Percentiles rank a stretch among this genome's conserved stretches.
Evolutionary conservation across 768 basidiomycete species (phyloP).

Genomic region (Suillus fuscotomentosus): DNA sequence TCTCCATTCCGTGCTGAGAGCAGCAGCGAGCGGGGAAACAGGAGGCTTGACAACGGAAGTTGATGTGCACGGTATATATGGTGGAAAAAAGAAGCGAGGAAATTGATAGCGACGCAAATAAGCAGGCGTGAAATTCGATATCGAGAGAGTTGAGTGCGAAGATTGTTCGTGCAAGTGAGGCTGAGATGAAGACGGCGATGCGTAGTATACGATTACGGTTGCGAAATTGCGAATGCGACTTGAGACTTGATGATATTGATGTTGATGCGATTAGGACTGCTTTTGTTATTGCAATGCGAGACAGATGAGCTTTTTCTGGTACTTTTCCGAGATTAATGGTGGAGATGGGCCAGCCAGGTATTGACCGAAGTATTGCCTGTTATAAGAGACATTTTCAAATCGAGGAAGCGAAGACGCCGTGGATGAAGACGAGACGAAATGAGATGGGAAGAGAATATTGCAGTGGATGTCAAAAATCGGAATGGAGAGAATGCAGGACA

Average conservation of each 20-base stretch:
- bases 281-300: constrained; percentile 1
- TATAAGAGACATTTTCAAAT: constrained; percentile 25
- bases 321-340: constrained; percentile 30
- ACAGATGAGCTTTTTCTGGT: constrained; percentile 4
- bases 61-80: constrained; percentile 8
- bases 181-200: constrained; percentile 24
- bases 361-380: constrained; percentile 15
- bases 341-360: constrained; percentile 25
- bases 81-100: constrained; percentile 1
- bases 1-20: constrained; percentile 19
- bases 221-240: constrained; percentile 19
- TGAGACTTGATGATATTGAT: constrained; percentile 19
- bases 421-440: constrained; percentile 13
- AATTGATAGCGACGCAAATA: constrained; percentile 3
- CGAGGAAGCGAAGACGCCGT: constrained; percentile 10
- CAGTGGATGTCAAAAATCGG: constrained; percentile 27
- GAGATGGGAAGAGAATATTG: constrained; percentile 18
- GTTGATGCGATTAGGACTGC: constrained; percentile 19
- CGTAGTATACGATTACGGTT: constrained; percentile 19
- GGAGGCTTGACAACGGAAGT: constrained; percentile 12
- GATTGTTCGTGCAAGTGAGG: constrained; percentile 27
- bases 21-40: constrained; percentile 18
- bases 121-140: constrained; percentile 6
- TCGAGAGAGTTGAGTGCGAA: constrained; percentile 31
- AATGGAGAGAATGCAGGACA: constrained; percentile 22